Percentiles rank a stretch among this genome's conserved stretches.
phyloP scores from a whole-genome alignment of 345 rosid genomes.

The Passiflora organensis region DNA sequence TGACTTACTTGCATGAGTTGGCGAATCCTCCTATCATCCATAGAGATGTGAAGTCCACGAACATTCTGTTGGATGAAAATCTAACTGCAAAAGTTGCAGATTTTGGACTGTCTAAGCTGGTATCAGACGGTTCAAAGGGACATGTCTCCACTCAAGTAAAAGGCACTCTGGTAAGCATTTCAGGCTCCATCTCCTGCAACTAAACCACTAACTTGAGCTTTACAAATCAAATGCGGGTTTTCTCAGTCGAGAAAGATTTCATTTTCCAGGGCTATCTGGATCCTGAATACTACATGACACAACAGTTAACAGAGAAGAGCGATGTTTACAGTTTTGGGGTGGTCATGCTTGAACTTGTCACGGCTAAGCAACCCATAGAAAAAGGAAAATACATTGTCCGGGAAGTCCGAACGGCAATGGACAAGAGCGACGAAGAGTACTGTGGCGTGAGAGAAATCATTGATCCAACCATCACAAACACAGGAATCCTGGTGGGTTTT shows the following conservation, averaged over 20 bases:
- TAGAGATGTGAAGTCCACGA: slow-evolving; percentile 82
- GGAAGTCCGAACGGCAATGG: slow-evolving; percentile 51
- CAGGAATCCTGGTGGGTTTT: slow-evolving; percentile 46
- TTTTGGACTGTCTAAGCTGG: slow-evolving; percentile 89
- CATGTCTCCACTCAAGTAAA: slow-evolving; percentile 99
- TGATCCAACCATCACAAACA: slow-evolving; percentile 54
- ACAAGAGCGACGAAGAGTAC: slow-evolving; percentile 48
- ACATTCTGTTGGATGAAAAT: slow-evolving; percentile 78
- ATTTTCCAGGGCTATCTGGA: slow-evolving; percentile 79
- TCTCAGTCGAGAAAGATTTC: neutral
- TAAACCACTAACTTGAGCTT: neutral
- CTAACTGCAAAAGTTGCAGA: slow-evolving; percentile 90
- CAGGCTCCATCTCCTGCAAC: neutral
- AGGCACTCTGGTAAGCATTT: slow-evolving; percentile 73
- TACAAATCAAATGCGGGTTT: neutral
- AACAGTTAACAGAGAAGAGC: slow-evolving; percentile 87
- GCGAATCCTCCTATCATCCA: slow-evolving; percentile 97
- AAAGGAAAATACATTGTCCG: slow-evolving; percentile 88
- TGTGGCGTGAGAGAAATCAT: slow-evolving; percentile 64
- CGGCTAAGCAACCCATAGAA: slow-evolving; percentile 79
- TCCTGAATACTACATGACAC: slow-evolving; percentile 97
- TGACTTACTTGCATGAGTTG: slow-evolving; percentile 91
- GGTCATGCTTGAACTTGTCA: slow-evolving; percentile 80
- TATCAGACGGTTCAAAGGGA: slow-evolving; percentile 83
- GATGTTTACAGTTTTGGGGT: slow-evolving; percentile 95